Percentiles rank a stretch among this genome's conserved stretches.
Evolutionary conservation across 23 red algal species (phyloP).

Genomic region (Agarophyton chilense): DNA sequence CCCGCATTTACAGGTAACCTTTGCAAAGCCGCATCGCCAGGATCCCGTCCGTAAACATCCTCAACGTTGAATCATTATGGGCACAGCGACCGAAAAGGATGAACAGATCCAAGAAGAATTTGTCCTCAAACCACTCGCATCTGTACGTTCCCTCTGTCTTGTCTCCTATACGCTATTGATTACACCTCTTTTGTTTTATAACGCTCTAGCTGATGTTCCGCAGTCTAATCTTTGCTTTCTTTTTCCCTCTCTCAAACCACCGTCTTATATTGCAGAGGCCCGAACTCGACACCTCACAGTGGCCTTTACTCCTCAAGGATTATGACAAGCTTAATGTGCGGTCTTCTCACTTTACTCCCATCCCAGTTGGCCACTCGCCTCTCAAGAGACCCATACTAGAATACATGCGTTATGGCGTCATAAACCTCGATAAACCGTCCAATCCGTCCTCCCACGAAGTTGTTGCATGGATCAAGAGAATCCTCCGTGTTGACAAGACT

Average conservation of each 20-base stretch:
- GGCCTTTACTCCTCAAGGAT: constrained; percentile 98
- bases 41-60: neutral
- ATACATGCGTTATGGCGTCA: constrained; percentile 92
- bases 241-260: neutral
- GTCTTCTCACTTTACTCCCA: constrained; percentile 94
- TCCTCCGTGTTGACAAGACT: constrained; percentile 95
- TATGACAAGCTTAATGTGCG: constrained; percentile 93
- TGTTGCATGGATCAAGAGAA: constrained; percentile 98
- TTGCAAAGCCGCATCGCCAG: no score
- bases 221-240: neutral
- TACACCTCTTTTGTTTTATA: neutral
- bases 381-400: constrained; percentile 87
- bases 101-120: neutral
- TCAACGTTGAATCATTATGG: neutral
- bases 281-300: constrained; percentile 73
- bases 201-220: neutral
- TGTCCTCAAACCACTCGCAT: neutral
- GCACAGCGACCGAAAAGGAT: neutral
- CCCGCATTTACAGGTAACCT: no score
- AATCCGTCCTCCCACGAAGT: constrained; percentile 99
- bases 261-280: constrained; percentile 21
- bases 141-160: neutral
- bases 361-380: constrained; percentile 85
- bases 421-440: constrained; percentile 97
- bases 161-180: neutral